Evolutionary conservation across 805 yeast genomes (phyloP).

Genomic region (Candida odintsovae): DNA sequence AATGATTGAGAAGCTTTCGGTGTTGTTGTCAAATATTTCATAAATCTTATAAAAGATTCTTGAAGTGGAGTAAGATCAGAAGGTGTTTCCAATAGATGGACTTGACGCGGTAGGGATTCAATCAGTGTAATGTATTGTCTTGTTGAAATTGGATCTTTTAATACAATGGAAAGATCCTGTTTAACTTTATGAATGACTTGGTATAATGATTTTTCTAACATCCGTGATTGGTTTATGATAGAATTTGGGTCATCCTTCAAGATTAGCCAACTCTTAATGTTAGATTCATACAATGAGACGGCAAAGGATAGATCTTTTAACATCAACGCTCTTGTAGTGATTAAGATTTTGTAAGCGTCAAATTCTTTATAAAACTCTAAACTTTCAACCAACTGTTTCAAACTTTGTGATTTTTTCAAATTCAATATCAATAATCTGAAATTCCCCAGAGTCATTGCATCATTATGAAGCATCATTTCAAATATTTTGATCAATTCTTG

Average conservation of each 20-base stretch:
- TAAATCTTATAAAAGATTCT: background rate
- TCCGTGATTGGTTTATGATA: background rate
- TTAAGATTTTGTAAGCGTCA: slow-evolving; percentile 2
- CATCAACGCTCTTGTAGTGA: slow-evolving; percentile 4
- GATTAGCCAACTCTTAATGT: background rate
- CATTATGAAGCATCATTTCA: slow-evolving; percentile 7
- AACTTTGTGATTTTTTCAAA: slow-evolving; percentile 4
- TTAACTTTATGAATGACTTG: slow-evolving; percentile 6
- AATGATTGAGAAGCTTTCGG: background rate
- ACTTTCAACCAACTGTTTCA: slow-evolving; percentile 5
- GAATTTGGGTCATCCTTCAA: background rate
- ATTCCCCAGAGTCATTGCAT: slow-evolving; percentile 1
- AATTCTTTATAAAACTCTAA: slow-evolving; percentile 5
- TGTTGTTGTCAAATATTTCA: background rate
- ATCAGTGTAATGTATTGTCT: background rate
- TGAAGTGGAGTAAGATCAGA: slow-evolving; percentile 2
- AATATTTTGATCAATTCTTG: slow-evolving; percentile 3
- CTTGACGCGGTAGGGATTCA: slow-evolving; percentile 5
- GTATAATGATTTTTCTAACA: slow-evolving; percentile 5
- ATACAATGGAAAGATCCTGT: slow-evolving; percentile 1
- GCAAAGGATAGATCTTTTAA: slow-evolving; percentile 1
- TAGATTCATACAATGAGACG: slow-evolving; percentile 1
- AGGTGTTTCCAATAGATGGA: background rate
- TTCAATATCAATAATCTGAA: slow-evolving; percentile 3
- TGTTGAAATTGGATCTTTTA: background rate